phyloP scores from a whole-genome alignment of 495 filamentous ascomycete species.

The Podospora fimiseda region DNA sequence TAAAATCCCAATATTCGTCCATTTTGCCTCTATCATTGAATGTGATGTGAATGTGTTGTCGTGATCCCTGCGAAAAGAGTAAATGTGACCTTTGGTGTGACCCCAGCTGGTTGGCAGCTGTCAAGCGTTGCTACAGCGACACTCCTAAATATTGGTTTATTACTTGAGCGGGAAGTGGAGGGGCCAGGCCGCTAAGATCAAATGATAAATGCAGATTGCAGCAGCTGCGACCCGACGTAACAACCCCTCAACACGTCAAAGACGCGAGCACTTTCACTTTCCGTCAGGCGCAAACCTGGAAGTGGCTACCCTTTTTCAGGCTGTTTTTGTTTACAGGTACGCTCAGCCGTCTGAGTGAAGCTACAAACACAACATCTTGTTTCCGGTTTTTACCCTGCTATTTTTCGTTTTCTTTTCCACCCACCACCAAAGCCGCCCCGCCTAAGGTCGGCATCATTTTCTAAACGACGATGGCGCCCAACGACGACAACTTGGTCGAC shows the following conservation, averaged over 20 bases:
- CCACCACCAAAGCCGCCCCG: background rate
- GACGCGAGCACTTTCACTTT: no score
- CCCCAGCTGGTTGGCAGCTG: slow-evolving; percentile 17
- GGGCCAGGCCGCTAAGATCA: slow-evolving; percentile 6
- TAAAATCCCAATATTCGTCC: slow-evolving; percentile 19
- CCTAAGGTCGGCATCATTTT: background rate
- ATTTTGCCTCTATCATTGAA: background rate
- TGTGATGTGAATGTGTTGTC: background rate
- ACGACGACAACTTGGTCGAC: slow-evolving; percentile 57
- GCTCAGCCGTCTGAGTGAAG: background rate
- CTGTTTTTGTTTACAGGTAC: background rate
- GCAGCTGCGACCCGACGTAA: background rate
- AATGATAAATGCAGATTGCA: background rate
- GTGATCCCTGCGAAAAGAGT: no score
- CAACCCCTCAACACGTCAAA: background rate
- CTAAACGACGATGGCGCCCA: slow-evolving; percentile 42
- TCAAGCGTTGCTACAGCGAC: slow-evolving; percentile 20
- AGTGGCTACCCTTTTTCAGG: background rate
- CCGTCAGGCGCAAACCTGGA: no score
- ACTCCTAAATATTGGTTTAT: slow-evolving; percentile 15
- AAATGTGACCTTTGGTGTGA: no score
- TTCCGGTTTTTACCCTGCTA: no score
- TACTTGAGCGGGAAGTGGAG: background rate
- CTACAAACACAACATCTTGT: no score
- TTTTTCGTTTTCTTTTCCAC: no score